These are phyloP conservation scores for Bremia lactucae DNA, from an alignment of 352 stramenopile genomes.

Conservation along the genomic window DNA sequence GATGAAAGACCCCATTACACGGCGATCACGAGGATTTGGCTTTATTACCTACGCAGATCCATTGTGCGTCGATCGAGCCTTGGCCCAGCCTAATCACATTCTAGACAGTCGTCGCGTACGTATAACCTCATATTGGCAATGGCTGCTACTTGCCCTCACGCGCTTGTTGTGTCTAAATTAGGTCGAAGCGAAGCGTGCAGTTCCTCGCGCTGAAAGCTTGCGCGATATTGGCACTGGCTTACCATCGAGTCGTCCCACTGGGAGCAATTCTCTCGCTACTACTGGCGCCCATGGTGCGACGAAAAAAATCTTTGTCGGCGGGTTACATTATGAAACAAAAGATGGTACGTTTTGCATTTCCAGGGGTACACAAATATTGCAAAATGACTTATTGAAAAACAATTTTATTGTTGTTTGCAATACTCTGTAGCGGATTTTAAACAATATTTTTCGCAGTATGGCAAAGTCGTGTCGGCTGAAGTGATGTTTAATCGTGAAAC, in stretches of 20 bases:
- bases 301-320: conserved; percentile 90
- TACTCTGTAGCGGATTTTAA: conserved; percentile 71
- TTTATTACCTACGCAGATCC: conserved; percentile 90
- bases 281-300: conserved; percentile 54
- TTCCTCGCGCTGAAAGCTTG: conserved; percentile 78
- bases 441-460: conserved; percentile 89
- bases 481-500: conserved; percentile 94
- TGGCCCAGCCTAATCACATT: conserved; percentile 85
- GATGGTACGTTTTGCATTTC: conserved; percentile 81
- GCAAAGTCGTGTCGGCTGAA: conserved; percentile 87
- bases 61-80: conserved; percentile 78
- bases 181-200: conserved; percentile 88
- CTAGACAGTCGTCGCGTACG: conserved; percentile 82
- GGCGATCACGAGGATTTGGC: conserved; percentile 85
- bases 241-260: conserved; percentile 42
- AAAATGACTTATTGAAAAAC: no score
- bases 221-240: conserved; percentile 43
- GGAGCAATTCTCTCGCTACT: conserved; percentile 40
- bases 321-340: conserved; percentile 90
- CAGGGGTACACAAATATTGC: no score
- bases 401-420: neutral
- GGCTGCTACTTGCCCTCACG: conserved; percentile 3
- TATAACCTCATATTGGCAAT: neutral
- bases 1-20: conserved; percentile 89
- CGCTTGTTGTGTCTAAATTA: conserved; percentile 19